Base-by-base conservation (phyloP, 2,329 filamentous ascomycete species). In the Macrophomina phaseolina region DNA sequence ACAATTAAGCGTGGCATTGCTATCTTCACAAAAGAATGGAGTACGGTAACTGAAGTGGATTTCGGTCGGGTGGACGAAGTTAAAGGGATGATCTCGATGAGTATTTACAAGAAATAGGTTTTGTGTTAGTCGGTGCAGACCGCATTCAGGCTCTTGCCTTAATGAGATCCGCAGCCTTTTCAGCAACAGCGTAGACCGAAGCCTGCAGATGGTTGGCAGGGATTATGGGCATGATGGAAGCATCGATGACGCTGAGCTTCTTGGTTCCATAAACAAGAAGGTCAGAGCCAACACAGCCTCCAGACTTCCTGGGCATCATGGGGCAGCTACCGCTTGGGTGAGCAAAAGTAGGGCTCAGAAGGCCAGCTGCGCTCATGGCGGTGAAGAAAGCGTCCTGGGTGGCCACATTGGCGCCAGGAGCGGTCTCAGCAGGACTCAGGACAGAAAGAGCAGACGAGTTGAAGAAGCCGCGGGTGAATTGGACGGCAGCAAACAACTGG, bases 401-500 rank as follows among this genome's bases (percentile, higher is more conserved):
- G n/a, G 32, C 36, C 2, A n/a, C 58, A 5, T 5, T 11, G 30
- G 32, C 58, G n/a, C 45, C 58, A 0, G 76, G 78, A 7, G 65
- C 65, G 0, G 40, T 48, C 40, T 76, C 69, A 9, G 72, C 71
- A 1, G 55, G 53, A 0, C 68, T 64, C n/a, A 70, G 49, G 34
- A 70, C 63, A 0, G 74, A 74, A 0, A 76, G 77, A 18, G 70
- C 70, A 0, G 71, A 69, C 2, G 71, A 63, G 16, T 71, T 68
- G 23, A 69, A 40, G 62, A 68, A 68, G 18, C 63, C 68, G 61
- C 80, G 81, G 1, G 75, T 78, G 11, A 81, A 71, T 1, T 76
- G 70, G 7, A 70, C 68, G 6, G 79, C 79, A 1, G 81, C 76
- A 42, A 73, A 77, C 1, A 76, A 77, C 42, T 49, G 42, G 1